phyloP scores from a whole-genome alignment of 768 basidiomycete species.

The Neoboletus brunneissimus region DNA sequence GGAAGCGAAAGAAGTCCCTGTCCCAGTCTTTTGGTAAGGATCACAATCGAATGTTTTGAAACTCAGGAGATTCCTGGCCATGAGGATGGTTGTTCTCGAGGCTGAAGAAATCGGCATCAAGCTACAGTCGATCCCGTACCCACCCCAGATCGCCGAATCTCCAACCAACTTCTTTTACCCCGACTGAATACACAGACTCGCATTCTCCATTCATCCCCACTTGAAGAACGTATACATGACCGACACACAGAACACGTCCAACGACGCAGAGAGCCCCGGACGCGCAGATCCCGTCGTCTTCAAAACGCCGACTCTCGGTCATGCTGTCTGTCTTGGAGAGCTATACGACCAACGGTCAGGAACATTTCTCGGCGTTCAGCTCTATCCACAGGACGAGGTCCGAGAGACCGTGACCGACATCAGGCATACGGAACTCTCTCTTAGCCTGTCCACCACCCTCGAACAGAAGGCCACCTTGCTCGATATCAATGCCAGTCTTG shows the following conservation, averaged over 20 bases:
- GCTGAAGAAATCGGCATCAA: not conserved
- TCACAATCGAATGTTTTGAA: too few relatives aligned
- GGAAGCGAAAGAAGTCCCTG: too few relatives aligned
- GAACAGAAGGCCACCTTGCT: too few relatives aligned
- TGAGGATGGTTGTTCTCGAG: not conserved
- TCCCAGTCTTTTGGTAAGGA: not conserved
- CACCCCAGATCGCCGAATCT: not conserved
- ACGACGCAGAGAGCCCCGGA: fast-evolving
- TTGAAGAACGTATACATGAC: not conserved
- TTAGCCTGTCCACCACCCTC: not conserved
- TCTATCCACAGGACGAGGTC: not conserved
- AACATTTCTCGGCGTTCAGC: not conserved
- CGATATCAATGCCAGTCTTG: not conserved
- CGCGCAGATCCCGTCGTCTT: too few relatives aligned
- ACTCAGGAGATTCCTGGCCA: not conserved
- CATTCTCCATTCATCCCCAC: not conserved
- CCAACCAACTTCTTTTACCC: not conserved
- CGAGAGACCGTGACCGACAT: not conserved
- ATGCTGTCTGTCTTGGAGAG: not conserved
- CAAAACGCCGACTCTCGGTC: not conserved
- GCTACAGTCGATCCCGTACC: not conserved
- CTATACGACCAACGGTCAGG: not conserved
- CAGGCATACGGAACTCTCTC: not conserved
- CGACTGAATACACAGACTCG: not conserved
- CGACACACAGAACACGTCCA: not conserved